Conservation (phyloP, 176 grass and related monocot species). For the Calamus simplicifolius region DNA sequence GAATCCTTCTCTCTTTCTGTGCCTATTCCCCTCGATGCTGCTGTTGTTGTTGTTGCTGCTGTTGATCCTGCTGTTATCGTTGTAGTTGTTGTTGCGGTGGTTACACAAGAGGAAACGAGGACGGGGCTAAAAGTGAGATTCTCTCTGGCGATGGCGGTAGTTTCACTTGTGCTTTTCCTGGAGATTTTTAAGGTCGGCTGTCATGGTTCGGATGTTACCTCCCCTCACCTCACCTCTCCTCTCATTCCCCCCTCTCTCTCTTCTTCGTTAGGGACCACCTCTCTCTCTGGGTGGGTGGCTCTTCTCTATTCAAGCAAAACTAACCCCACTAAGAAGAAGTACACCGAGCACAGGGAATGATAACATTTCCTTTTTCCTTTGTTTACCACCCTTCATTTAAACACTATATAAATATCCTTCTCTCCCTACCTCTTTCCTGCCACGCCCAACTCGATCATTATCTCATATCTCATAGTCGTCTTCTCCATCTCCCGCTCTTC, state of each 20-base stretch:
- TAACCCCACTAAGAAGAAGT: constrained; percentile 34
- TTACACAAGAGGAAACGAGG: constrained; percentile 17
- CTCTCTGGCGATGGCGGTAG: constrained; percentile 9
- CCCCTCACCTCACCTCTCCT: neutral
- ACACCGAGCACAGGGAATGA: constrained; percentile 8
- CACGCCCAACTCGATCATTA: neutral
- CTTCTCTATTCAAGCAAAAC: constrained; percentile 40
- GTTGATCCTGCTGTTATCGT: constrained; percentile 11
- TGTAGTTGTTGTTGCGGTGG: constrained; percentile 36
- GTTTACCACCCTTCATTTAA: constrained; percentile 9
- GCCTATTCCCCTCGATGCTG: constrained; percentile 4
- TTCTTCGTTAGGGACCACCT: neutral
- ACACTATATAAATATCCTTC: constrained; percentile 35
- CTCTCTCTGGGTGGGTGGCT: constrained; percentile 53
- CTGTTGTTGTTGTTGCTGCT: constrained; percentile 34
- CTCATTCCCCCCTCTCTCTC: neutral
- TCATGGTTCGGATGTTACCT: constrained; percentile 15
- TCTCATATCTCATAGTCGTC: neutral
- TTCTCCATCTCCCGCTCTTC: neutral
- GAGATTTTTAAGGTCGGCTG: constrained; percentile 46
- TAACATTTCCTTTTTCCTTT: neutral
- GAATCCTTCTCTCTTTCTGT: neutral
- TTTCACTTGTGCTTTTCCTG: constrained; percentile 17
- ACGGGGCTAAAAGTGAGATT: constrained; percentile 4
- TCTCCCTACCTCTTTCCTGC: constrained; percentile 19